Evolutionary conservation across 352 stramenopile species (phyloP).

Genomic region (Globisporangium abappressorium): DNA sequence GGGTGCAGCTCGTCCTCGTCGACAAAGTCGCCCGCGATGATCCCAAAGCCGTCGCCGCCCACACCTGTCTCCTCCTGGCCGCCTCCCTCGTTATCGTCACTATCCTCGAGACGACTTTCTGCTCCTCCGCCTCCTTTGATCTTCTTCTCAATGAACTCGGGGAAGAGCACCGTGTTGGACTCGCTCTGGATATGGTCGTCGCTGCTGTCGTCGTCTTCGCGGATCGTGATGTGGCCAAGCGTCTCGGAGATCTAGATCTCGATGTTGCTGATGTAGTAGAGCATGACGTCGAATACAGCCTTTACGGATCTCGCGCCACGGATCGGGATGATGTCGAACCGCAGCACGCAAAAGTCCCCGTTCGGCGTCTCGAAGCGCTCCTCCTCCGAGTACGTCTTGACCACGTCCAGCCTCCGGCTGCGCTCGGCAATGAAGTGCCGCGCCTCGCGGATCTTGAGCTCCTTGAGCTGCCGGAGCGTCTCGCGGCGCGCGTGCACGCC

Average conservation of each 20-base stretch:
- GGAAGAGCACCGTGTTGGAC: conserved; percentile 40
- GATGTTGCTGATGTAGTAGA: conserved; percentile 47
- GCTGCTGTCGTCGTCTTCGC: conserved; percentile 48
- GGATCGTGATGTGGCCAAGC: conserved; percentile 52
- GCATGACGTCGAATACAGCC: conserved; percentile 44
- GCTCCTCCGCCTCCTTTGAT: not conserved
- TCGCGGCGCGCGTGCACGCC: conserved; percentile 28
- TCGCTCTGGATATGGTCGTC: conserved; percentile 33
- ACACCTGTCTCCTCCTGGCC: conserved; percentile 7
- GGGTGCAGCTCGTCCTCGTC: conserved; percentile 24
- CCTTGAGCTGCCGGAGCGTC: conserved; percentile 32
- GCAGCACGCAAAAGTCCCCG: conserved; percentile 41
- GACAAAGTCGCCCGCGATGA: conserved; percentile 23
- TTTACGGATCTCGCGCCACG: conserved; percentile 26
- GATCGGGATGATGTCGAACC: conserved; percentile 50
- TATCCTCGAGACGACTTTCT: not conserved
- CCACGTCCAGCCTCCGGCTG: conserved; percentile 31
- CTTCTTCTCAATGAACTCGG: conserved; percentile 18
- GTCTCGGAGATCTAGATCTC: conserved; percentile 59
- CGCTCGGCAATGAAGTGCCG: conserved; percentile 40
- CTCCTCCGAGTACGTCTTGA: conserved; percentile 35
- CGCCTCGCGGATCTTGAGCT: conserved; percentile 22
- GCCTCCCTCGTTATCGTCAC: not conserved
- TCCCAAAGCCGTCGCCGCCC: conserved; percentile 16
- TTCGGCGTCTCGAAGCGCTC: conserved; percentile 39